Base-by-base conservation (phyloP, 192 early-diverging fungal genomes). In the Coemansia sp. region DNA sequence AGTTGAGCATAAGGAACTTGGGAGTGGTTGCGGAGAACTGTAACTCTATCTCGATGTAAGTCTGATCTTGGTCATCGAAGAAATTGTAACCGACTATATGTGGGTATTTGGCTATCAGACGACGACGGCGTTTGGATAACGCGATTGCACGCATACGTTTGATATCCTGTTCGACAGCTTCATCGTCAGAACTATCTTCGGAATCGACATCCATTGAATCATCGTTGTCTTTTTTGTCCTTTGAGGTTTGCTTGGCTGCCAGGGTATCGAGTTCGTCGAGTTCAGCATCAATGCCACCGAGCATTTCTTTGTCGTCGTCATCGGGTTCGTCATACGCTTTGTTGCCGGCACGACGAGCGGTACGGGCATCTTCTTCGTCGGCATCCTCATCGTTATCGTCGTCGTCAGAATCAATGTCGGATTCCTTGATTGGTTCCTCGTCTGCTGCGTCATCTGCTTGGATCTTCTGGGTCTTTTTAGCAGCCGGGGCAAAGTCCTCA, bases 1-100 rank as follows among this genome's bases (percentile, higher is more conserved):
- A 56, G 31, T 87, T 86, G 51, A 98, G 89, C 93, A 99, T 94
- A 48, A 99, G 84, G 71, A 99, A 77, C 83, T 99, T 99, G 73
- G 92, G 90, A 63, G 92, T 93, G 45, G 88, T 85, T 5, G 94
- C 90, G 18, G 92, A 84, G 85, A 97, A 97, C 76, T 92, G 72
- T 83, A 99, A 75, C 63, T 90, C 88, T n/a, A 83, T 75, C 56
- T 82, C 73, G 5, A 67, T 69, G 51, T 60, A 72, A 28, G 73
- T 76, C 58, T 71, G 63, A 1, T 60, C 31, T 17, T 54, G 76
- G 16, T 42, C 60, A 30, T 85, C 80, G 31, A 71, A 74, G 70
- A 73, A 77, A 49, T 71, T 60, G 70, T 83, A 83, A n/a, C 86
- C 72, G 16, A 84, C 80, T 42, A 93, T 86, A 61, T 89, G 95